These are phyloP conservation scores for Vanilla planifolia DNA, from an alignment of 106 monocot species.

Conservation along the genomic window DNA sequence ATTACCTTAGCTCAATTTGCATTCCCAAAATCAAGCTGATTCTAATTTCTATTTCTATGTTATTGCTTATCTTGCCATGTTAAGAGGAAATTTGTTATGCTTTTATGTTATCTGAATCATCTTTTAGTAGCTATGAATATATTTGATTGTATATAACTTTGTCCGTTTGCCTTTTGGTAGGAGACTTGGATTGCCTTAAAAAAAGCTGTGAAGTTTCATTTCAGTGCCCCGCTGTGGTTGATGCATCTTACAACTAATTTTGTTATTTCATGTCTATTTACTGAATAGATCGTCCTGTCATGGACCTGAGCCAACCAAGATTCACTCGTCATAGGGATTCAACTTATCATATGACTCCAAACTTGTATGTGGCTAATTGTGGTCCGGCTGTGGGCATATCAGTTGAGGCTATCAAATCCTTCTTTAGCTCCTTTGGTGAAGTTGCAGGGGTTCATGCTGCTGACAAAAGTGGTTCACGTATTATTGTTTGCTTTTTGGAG, in stretches of 20 bases:
- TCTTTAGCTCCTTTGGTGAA: conserved; percentile 58
- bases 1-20: too few relatives aligned
- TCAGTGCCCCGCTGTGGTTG: not conserved
- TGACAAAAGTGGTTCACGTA: conserved; percentile 63
- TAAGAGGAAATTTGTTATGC: too few relatives aligned
- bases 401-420: conserved; percentile 34
- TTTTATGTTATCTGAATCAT: too few relatives aligned
- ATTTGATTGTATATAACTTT: too few relatives aligned
- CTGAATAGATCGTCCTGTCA: not conserved
- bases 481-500: conserved; percentile 69
- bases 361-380: conserved; percentile 91
- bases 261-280: not conserved
- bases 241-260: not conserved
- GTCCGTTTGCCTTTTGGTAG: too few relatives aligned
- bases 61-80: too few relatives aligned
- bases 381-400: conserved; percentile 78
- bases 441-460: conserved; percentile 61
- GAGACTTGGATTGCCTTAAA: too few relatives aligned
- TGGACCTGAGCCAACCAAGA: conserved; percentile 14
- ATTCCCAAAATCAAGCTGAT: too few relatives aligned
- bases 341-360: conserved; percentile 21
- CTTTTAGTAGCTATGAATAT: too few relatives aligned
- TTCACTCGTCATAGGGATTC: conserved; percentile 26
- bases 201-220: too few relatives aligned
- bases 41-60: too few relatives aligned